Conservation (phyloP, 805 yeast species). For the Saccharomycopsis javanensis region DNA sequence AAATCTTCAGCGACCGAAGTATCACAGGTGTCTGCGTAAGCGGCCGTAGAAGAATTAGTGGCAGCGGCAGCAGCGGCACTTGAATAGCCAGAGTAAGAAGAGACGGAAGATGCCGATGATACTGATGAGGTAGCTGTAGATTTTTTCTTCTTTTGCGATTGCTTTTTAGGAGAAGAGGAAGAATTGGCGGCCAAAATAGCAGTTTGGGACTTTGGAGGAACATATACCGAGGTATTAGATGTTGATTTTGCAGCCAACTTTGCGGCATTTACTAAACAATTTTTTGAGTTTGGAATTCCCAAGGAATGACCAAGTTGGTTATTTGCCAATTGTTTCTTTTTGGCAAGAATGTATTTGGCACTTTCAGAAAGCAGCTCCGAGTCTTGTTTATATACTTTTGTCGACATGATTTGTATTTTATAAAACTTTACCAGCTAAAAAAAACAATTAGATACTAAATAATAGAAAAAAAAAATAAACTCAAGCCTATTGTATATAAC, state of each 20-base stretch:
- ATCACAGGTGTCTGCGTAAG: slow-evolving; percentile 44
- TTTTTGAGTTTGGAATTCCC: not conserved
- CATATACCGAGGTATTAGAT: slow-evolving; percentile 43
- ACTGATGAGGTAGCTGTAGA: slow-evolving; percentile 62
- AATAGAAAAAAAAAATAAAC: too few species aligned
- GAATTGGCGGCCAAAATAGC: slow-evolving; percentile 65
- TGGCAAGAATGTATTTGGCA: slow-evolving; percentile 68
- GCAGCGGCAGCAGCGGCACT: slow-evolving; percentile 37
- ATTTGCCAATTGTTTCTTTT: slow-evolving; percentile 58
- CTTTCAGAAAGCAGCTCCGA: slow-evolving; percentile 67
- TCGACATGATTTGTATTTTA: too few species aligned
- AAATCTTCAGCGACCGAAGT: slow-evolving; percentile 30
- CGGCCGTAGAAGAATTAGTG: slow-evolving; percentile 48
- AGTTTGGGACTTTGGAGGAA: slow-evolving; percentile 49
- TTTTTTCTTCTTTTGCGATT: slow-evolving; percentile 33
- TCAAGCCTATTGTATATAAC: too few species aligned
- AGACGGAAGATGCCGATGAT: slow-evolving; percentile 41
- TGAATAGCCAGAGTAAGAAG: slow-evolving; percentile 27
- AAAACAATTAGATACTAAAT: too few species aligned
- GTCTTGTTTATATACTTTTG: slow-evolving; percentile 53
- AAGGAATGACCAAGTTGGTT: slow-evolving; percentile 39
- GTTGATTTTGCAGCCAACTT: slow-evolving; percentile 19
- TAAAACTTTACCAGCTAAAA: too few species aligned
- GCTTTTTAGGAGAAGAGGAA: slow-evolving; percentile 39
- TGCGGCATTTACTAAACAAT: not conserved